Conservation (phyloP, 169 alveolate genomes). For the Eimeria acervulina region DNA sequence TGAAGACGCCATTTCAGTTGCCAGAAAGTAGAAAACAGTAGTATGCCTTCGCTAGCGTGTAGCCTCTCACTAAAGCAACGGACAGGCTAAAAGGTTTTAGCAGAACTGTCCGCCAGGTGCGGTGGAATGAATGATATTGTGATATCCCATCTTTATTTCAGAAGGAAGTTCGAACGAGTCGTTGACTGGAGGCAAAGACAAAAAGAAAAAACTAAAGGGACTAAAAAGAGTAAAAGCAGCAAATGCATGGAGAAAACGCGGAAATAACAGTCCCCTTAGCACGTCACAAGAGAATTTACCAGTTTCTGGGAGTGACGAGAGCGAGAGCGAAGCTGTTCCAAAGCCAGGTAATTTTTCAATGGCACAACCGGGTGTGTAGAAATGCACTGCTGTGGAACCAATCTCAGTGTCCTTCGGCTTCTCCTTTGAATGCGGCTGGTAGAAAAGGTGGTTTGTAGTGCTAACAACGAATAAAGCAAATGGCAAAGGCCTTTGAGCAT, state of each 20-base stretch:
- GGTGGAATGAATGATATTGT: neutral
- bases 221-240: too few relatives aligned
- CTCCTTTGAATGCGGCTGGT: neutral
- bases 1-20: neutral
- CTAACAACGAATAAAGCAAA: neutral
- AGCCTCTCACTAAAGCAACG: neutral
- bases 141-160: neutral
- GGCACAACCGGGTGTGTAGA: neutral
- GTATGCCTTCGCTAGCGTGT: neutral
- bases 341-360: neutral
- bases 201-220: neutral
- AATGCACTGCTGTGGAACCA: neutral
- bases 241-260: neutral
- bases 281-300: neutral
- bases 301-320: neutral
- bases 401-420: neutral
- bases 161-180: conserved; percentile 5
- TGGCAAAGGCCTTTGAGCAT: neutral
- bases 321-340: neutral
- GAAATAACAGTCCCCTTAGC: neutral
- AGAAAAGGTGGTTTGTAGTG: neutral
- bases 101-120: neutral
- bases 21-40: neutral
- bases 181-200: neutral
- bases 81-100: neutral